phyloP scores from a whole-genome alignment of 2,329 filamentous ascomycete species.

The Calonectria montana region DNA sequence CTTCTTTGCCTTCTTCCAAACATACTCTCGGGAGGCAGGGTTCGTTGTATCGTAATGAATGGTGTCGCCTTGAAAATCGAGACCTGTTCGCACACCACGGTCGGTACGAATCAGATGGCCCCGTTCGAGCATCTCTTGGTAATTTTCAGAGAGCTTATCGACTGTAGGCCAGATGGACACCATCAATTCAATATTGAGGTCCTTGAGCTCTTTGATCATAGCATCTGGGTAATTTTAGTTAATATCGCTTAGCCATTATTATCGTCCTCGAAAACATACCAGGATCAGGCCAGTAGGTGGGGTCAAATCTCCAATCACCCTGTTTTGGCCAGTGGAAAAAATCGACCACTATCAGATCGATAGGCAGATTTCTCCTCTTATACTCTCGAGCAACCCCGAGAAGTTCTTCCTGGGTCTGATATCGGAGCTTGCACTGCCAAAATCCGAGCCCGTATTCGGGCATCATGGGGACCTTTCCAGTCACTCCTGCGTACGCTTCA shows the following conservation, averaged over 20 bases:
- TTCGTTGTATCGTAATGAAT: slow-evolving; percentile 75
- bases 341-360: slow-evolving; percentile 74
- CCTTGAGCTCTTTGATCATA: slow-evolving; percentile 71
- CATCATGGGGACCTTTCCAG: slow-evolving; percentile 74
- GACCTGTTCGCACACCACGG: slow-evolving; percentile 66
- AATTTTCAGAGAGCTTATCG: slow-evolving; percentile 69
- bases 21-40: slow-evolving; percentile 65
- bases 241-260: not conserved
- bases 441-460: slow-evolving; percentile 76
- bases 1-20: slow-evolving; percentile 69
- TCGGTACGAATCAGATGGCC: slow-evolving; percentile 72
- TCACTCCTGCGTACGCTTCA: slow-evolving; percentile 65
- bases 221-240: slow-evolving; percentile 53
- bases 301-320: slow-evolving; percentile 76
- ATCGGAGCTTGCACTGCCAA: slow-evolving; percentile 76
- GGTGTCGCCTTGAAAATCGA: slow-evolving; percentile 70
- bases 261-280: slow-evolving; percentile 47
- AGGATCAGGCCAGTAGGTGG: slow-evolving; percentile 73
- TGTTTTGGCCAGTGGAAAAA: slow-evolving; percentile 77
- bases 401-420: slow-evolving; percentile 74
- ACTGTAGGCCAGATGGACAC: slow-evolving; percentile 78
- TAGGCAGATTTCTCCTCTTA: slow-evolving; percentile 62
- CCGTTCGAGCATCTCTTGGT: slow-evolving; percentile 69
- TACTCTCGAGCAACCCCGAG: slow-evolving; percentile 71
- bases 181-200: slow-evolving; percentile 73